Evolutionary conservation across 1,284 basidiomycete genomes (phyloP).

Genomic region (Trichosporon asahii): DNA sequence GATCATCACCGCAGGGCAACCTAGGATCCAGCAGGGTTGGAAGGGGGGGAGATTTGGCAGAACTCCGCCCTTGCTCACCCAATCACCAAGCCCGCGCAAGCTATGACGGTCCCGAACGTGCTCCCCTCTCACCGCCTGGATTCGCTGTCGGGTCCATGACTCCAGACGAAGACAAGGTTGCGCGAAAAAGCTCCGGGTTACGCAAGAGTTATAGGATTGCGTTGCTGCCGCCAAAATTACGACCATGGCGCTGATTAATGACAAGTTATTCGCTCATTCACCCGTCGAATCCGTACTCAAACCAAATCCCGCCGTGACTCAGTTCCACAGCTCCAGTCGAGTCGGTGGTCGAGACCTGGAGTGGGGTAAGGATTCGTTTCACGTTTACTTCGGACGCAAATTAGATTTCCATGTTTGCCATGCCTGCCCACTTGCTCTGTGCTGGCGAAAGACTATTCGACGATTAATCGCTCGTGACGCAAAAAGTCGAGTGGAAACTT

Average conservation of each 20-base stretch:
- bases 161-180: background rate
- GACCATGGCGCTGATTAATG: background rate
- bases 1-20: background rate
- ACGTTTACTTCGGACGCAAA: background rate
- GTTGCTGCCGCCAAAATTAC: no score
- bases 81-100: background rate
- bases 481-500: background rate
- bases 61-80: constrained; percentile 26
- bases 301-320: no score
- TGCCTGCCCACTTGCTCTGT: background rate
- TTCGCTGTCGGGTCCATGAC: background rate
- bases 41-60: constrained; percentile 39
- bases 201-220: background rate
- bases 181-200: background rate
- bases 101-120: background rate
- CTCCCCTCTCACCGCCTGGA: background rate
- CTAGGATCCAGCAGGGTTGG: background rate
- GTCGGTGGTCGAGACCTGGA: background rate
- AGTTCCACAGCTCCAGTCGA: no score
- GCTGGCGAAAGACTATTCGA: background rate
- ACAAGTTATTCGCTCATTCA: background rate
- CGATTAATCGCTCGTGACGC: background rate
- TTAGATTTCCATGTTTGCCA: no score
- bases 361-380: background rate
- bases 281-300: background rate